Percentiles rank a stretch among this genome's conserved stretches.
These are phyloP conservation scores for Bacidia gigantensis DNA, from an alignment of 495 filamentous ascomycete genomes.

Conservation along the genomic window DNA sequence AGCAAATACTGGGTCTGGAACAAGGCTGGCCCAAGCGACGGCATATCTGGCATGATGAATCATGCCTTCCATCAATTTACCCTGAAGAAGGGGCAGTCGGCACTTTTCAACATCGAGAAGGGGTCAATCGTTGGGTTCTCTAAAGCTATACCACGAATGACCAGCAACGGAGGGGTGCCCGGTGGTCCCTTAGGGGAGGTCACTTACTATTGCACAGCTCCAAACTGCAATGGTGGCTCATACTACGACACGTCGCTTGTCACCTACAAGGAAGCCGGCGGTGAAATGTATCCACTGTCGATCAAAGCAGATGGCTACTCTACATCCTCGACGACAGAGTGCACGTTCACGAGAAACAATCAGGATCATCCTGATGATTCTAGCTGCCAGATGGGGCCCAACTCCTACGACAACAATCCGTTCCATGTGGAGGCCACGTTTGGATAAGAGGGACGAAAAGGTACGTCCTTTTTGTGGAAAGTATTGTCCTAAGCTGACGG, in stretches of 20 bases:
- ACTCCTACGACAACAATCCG: neutral
- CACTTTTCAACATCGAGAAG: conserved; percentile 35
- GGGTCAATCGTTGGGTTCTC: conserved; percentile 27
- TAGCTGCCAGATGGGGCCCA: conserved; percentile 2
- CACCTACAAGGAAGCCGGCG: conserved; percentile 8
- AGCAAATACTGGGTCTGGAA: conserved; percentile 41
- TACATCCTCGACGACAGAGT: conserved; percentile 5
- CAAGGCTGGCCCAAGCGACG: conserved; percentile 25
- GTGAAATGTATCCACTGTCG: conserved; percentile 3
- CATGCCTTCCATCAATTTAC: conserved; percentile 31
- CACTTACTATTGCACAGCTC: conserved; percentile 29
- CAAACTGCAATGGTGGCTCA: conserved; percentile 8
- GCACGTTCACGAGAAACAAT: neutral
- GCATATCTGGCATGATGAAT: conserved; percentile 29
- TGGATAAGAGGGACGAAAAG: neutral
- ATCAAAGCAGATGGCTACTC: conserved; percentile 3
- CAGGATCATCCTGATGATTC: neutral
- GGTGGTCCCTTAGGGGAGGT: conserved; percentile 41
- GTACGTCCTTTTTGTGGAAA: neutral
- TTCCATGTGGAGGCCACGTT: conserved; percentile 3
- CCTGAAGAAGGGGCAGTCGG: conserved; percentile 23
- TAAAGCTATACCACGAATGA: conserved; percentile 19
- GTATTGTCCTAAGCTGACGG: neutral
- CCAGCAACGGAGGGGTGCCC: conserved; percentile 23
- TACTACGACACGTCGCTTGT: conserved; percentile 16